Conservation (phyloP, 2,329 filamentous ascomycete genomes). For the Neonectria sp. region DNA sequence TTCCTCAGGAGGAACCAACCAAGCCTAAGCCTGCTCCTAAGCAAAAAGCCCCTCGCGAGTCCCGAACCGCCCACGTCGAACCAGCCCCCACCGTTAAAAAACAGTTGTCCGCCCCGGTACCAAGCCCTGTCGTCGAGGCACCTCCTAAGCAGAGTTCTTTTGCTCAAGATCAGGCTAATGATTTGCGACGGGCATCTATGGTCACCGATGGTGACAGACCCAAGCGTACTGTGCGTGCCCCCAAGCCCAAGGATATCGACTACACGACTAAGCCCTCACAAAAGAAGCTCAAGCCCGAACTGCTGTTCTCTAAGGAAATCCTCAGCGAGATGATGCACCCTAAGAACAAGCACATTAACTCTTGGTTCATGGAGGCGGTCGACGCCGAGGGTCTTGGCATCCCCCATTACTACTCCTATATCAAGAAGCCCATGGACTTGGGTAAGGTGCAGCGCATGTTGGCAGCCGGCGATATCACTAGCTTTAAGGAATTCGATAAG, state of each 20-base stretch:
- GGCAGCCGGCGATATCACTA: slow-evolving; percentile 83
- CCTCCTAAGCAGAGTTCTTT: slow-evolving; percentile 38
- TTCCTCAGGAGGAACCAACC: slow-evolving; percentile 68
- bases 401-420: slow-evolving; percentile 91
- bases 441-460: slow-evolving; percentile 86
- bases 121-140: slow-evolving; percentile 47
- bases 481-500: slow-evolving; percentile 86
- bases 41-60: slow-evolving; percentile 55
- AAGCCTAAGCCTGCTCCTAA: slow-evolving; percentile 68
- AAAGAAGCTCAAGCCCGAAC: slow-evolving; percentile 90
- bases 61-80: slow-evolving; percentile 50
- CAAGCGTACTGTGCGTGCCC: slow-evolving; percentile 93
- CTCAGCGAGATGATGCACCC: slow-evolving; percentile 82
- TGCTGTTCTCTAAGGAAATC: slow-evolving; percentile 90
- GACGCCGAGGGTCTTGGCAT: slow-evolving; percentile 96
- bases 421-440: slow-evolving; percentile 98
- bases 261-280: slow-evolving; percentile 83
- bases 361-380: slow-evolving; percentile 86
- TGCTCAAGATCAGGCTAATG: slow-evolving; percentile 40
- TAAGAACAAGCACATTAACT: slow-evolving; percentile 78
- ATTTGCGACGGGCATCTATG: slow-evolving; percentile 81
- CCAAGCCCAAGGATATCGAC: slow-evolving; percentile 91
- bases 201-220: slow-evolving; percentile 84
- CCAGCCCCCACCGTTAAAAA: slow-evolving; percentile 41
- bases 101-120: slow-evolving; percentile 49